A percentile compares a stretch with the other conserved stretches of the same genome.
These are phyloP conservation scores for Exserohilum rostratum DNA, from an alignment of 2,329 filamentous ascomycete species.

Conservation along the genomic window DNA sequence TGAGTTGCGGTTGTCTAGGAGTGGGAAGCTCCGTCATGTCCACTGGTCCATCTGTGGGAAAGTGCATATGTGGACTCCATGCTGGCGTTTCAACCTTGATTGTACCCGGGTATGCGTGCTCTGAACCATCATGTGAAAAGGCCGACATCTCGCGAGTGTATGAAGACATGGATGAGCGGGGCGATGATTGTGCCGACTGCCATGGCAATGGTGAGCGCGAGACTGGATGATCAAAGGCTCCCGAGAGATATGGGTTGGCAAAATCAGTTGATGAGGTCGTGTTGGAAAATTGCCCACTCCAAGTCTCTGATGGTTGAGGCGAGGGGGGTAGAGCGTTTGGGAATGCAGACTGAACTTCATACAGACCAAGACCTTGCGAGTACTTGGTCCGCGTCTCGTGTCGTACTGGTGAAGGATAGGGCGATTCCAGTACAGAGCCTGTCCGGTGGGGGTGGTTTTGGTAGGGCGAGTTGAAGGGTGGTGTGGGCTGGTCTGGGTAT, in stretches of 20 bases:
- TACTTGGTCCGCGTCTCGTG: conserved; percentile 39
- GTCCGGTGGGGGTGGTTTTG: conserved; percentile 40
- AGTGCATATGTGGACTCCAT: conserved; percentile 35
- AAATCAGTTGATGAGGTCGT: conserved; percentile 36
- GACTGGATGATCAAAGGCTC: conserved; percentile 43
- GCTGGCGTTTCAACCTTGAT: conserved; percentile 38
- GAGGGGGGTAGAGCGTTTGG: conserved; percentile 41
- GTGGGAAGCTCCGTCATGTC: conserved; percentile 15
- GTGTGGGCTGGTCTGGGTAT: conserved; percentile 40
- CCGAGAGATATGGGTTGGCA: conserved; percentile 40
- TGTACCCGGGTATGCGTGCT: conserved; percentile 28
- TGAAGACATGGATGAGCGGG: conserved; percentile 44
- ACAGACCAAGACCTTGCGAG: conserved; percentile 43
- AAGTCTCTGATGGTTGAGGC: conserved; percentile 44
- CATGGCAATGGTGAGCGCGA: conserved; percentile 41
- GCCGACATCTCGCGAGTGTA: conserved; percentile 39
- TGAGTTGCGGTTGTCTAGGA: conserved; percentile 30
- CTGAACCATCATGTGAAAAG: conserved; percentile 42
- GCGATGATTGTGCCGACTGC: conserved; percentile 37
- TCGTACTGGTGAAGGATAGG: conserved; percentile 45
- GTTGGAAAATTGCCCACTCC: conserved; percentile 35
- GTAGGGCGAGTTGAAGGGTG: conserved; percentile 46
- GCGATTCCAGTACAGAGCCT: conserved; percentile 35
- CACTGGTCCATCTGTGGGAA: conserved; percentile 19
- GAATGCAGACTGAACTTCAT: conserved; percentile 37